phyloP scores from a whole-genome alignment of 495 filamentous ascomycete species.

The Aspergillus indologenus region DNA sequence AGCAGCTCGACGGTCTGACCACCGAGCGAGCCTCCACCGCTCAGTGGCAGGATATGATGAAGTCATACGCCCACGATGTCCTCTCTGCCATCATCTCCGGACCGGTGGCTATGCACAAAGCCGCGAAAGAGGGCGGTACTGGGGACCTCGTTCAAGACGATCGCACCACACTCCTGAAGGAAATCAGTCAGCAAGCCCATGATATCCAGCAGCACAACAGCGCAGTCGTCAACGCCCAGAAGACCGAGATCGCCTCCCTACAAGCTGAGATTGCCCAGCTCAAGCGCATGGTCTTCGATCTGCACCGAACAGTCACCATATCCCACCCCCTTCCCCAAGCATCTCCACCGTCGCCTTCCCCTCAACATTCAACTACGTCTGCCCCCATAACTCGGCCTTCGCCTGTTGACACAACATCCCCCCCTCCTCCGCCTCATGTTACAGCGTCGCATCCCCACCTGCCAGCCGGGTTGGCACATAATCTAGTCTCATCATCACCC shows the following conservation, averaged over 20 bases:
- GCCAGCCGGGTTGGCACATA: neutral
- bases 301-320: slow-evolving; percentile 14
- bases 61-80: slow-evolving; percentile 28
- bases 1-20: slow-evolving; percentile 25
- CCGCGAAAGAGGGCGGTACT: neutral
- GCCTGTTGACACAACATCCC: neutral
- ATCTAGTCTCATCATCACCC: neutral
- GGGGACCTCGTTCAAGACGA: slow-evolving; percentile 5
- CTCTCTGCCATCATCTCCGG: slow-evolving; percentile 23
- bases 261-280: slow-evolving; percentile 35
- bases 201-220: neutral
- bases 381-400: neutral
- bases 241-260: slow-evolving; percentile 29
- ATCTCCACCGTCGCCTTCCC: too few relatives aligned
- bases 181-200: slow-evolving; percentile 3
- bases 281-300: slow-evolving; percentile 33
- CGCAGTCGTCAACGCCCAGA: slow-evolving; percentile 6
- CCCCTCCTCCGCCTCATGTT: neutral
- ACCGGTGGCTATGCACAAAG: neutral
- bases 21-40: slow-evolving; percentile 11
- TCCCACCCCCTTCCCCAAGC: neutral
- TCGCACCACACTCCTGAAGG: neutral
- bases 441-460: neutral
- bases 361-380: neutral
- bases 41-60: slow-evolving; percentile 24